Evolutionary conservation across 345 rosid species (phyloP).

Genomic region (Citrus cavaleriei): DNA sequence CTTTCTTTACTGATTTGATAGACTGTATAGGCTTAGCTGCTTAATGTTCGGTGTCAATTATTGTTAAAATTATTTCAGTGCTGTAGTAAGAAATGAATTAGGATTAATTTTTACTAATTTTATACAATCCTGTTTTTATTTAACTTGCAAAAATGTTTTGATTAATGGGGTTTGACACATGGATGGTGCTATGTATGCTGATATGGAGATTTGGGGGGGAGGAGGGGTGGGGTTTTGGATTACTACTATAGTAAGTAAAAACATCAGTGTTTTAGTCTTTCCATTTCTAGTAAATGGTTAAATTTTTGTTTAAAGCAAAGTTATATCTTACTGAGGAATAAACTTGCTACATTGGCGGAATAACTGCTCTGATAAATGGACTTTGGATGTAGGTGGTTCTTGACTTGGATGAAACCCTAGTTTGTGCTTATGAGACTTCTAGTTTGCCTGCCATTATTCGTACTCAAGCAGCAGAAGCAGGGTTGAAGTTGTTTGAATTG

Average conservation of each 20-base stretch:
- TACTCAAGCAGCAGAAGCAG: conserved; percentile 48
- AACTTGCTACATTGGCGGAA: neutral
- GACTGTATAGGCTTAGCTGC: neutral
- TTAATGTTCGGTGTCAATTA: neutral
- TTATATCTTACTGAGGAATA: neutral
- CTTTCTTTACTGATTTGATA: neutral
- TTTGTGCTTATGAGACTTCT: conserved; percentile 60
- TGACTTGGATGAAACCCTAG: conserved; percentile 67
- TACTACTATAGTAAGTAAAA: neutral
- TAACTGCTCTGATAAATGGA: neutral
- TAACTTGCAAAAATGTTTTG: neutral
- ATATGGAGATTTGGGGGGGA: neutral
- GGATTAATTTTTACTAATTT: neutral
- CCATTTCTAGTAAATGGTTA: neutral
- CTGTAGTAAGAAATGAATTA: neutral
- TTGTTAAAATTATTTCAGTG: neutral
- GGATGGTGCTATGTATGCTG: neutral
- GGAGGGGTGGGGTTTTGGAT: neutral
- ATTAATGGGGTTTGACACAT: neutral
- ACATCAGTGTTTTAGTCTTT: neutral
- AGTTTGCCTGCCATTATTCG: conserved; percentile 41
- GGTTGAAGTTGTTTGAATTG: conserved; percentile 61
- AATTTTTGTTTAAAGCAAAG: neutral
- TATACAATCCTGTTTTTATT: neutral
- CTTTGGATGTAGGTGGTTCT: conserved; percentile 47